Base-by-base conservation (phyloP, 2,329 filamentous ascomycete species). In the Alternaria sp. region DNA sequence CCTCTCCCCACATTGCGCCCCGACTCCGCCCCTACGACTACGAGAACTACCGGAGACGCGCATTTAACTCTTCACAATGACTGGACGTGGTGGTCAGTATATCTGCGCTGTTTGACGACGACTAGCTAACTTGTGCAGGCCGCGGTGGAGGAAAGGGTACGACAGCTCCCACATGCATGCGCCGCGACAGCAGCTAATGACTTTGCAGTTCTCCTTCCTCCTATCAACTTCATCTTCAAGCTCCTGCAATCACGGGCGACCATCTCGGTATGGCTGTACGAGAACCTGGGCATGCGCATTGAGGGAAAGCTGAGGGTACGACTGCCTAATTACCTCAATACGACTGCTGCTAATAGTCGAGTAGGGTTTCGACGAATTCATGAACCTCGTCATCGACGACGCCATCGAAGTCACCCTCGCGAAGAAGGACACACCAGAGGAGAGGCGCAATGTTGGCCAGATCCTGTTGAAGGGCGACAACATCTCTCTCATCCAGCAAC, bases 341-440 rank as follows among this genome's bases (percentile, higher is more conserved):
- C 43, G 4, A 50, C 12, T 4, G 36, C 12, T 63, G 55, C 67
- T 79, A 53, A 78, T 56, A 49, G 5, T 13, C 25, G 67, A 36
- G 40, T 66, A 97, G 93, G 94, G 96, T 13, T 99, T 99, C 72
- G 96, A 99, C 80, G 96, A 99, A 82, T 99, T 98, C 84, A 97
- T 99, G 94, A 99, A 99, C 83, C 85, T 99, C 53, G 96, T 98
- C 43, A 88, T 97, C 70, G 96, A 99, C 77, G 93, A 99, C 73
- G 96, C 96, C 28, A 89, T 97, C 61, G 95, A 98, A 82, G 93
- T 99, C 47, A 92, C 90, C 80, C 88, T 93, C 77, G 85, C 92
- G 59, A 93, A 91, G 67, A 97, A 96, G 85, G 90, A 92, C 71
- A 80, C 85, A 45, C 89, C 90, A 70, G 94, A 96, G 82, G 89